Percentiles rank a stretch among this genome's conserved stretches.
Evolutionary conservation across 2,329 filamentous ascomycete species (phyloP).

Genomic region (Alternaria longipes): DNA sequence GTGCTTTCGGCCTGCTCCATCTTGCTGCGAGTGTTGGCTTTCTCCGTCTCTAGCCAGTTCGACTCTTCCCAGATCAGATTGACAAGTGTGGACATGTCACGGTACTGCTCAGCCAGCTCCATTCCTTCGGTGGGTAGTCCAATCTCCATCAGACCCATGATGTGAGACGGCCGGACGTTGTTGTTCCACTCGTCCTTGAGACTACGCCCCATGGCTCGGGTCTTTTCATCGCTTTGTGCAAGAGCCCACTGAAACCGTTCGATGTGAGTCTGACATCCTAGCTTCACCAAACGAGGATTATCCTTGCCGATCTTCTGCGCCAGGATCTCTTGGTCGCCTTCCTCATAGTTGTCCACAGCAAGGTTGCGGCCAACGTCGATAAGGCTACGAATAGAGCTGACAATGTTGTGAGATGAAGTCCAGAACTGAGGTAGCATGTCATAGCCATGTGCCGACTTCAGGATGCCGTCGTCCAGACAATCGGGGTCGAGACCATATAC

Average conservation of each 20-base stretch:
- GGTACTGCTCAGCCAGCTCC: slow-evolving; percentile 68
- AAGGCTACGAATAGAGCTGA: slow-evolving; percentile 51
- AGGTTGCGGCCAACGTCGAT: slow-evolving; percentile 54
- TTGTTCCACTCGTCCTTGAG: slow-evolving; percentile 56
- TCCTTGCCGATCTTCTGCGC: slow-evolving; percentile 58
- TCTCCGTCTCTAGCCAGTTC: slow-evolving; percentile 50
- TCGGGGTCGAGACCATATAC: slow-evolving; percentile 78
- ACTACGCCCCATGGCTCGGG: slow-evolving; percentile 58
- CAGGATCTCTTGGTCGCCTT: slow-evolving; percentile 42
- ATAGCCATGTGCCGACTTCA: slow-evolving; percentile 64
- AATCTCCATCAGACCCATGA: slow-evolving; percentile 56
- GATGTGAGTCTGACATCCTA: slow-evolving; percentile 66
- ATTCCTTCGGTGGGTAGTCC: slow-evolving; percentile 67
- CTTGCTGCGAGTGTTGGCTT: slow-evolving; percentile 42
- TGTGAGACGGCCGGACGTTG: slow-evolving; percentile 53
- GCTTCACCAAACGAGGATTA: slow-evolving; percentile 62
- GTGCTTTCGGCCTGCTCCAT: slow-evolving; percentile 47
- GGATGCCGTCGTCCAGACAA: slow-evolving; percentile 60
- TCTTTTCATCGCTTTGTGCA: slow-evolving; percentile 61
- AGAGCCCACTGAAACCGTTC: slow-evolving; percentile 69
- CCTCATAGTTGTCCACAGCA: slow-evolving; percentile 52
- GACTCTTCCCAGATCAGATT: slow-evolving; percentile 59
- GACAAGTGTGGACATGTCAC: slow-evolving; percentile 70
- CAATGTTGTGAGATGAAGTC: slow-evolving; percentile 72
- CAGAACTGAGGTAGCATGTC: slow-evolving; percentile 80